Base-by-base conservation (phyloP, 1,284 basidiomycete species). In the Moniliella sp. region DNA sequence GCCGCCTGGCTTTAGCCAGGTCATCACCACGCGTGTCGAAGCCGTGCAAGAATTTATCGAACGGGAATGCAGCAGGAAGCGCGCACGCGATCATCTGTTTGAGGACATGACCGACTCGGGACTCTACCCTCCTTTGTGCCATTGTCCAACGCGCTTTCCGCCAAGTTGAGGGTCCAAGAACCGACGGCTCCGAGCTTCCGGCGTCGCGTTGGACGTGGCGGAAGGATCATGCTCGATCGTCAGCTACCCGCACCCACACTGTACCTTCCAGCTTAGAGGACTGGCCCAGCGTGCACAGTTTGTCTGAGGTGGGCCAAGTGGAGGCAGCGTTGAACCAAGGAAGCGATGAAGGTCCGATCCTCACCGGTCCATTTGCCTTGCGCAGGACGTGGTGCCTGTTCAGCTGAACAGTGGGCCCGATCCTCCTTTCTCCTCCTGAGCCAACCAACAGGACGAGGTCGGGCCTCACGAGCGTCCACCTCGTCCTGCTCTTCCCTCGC, bases 41-140 rank as follows among this genome's bases (percentile, higher is more conserved):
- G 43, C 49, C 7, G 48, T 58, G 1, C 53, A 58, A 31, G 40
- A 46, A 4, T 58, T 49, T 32, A 50, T 58, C 41, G 56, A 58
- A 32, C 45, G 49, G 23, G 56, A 58, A 35, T 48, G 45, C 26
- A 16, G 40, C 12, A 37, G 42, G 26, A 52, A 48, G 30, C 38
- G 43, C 26, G 49, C 52, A 21, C 36, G 45, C 15, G 53, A 57
- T 28, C 37, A 50, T 2, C 53, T 53, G 7, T 48, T 48, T 45
- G 56, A 58, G 35, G 56, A 58, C 18, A 43, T 44, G 11, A 58
- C 41, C 33, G 56, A 58, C 28, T 34, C 46, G 4, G 46, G 49
- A n/a, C 55, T 49, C 25, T 54, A 57, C 31, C 51, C 54, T 1
- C 36, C 44, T 2, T 39, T 48, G 2, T 45, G 45, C 8, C 50